Base-by-base conservation (phyloP, 768 basidiomycete genomes). In the Galerina sulciceps region DNA sequence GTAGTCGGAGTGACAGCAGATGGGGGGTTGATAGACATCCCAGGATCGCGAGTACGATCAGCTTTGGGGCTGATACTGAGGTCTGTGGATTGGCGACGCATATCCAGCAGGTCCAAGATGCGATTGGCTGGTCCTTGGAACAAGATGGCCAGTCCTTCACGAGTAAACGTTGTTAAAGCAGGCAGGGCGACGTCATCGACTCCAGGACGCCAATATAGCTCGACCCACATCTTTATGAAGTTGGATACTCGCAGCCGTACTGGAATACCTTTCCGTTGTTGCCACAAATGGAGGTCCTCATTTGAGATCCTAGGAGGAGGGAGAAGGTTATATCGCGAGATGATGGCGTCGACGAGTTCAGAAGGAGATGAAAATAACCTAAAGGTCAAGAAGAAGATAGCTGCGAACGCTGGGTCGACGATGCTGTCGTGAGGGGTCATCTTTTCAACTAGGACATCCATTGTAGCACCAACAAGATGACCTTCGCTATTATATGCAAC, bases 361-460 rank as follows among this genome's bases (percentile, higher is more conserved):
- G 75, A 52, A 1, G 97, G 91, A 0, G 89, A 84, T 2, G 91
- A 86, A 75, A 97, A 98, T 55, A 98, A 76, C 31, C 96, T 87
- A 81, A 99, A 99, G 0, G 96, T 98, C 66, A 96, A 80, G 81
- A 96, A 96, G 79, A 99, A 99, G 31, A 95, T 90, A 4, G 89
- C 85, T 13, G 89, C 84, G 71, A 98, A 96, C 0, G 88, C 85
- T 15, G 91, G 80, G 67, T 98, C 96, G 54, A 94, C 93, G 43
- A 95, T 84, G 57, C 87, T 88, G 68, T 94, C 94, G 69, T 97
- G 93, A 4, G 96, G 94, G 17, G 96, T 96, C 89, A 99, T 91
- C 76, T 94, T 95, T 76, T 96, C 95, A n/a, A 99, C 90, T 42
- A 99, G 79, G 1, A 89, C 95, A 15, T 82, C 82, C 60, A 99